A percentile compares a stretch with the other conserved stretches of the same genome.
Conservation (phyloP, 805 yeast species). For the Clavispora santaluciae region DNA sequence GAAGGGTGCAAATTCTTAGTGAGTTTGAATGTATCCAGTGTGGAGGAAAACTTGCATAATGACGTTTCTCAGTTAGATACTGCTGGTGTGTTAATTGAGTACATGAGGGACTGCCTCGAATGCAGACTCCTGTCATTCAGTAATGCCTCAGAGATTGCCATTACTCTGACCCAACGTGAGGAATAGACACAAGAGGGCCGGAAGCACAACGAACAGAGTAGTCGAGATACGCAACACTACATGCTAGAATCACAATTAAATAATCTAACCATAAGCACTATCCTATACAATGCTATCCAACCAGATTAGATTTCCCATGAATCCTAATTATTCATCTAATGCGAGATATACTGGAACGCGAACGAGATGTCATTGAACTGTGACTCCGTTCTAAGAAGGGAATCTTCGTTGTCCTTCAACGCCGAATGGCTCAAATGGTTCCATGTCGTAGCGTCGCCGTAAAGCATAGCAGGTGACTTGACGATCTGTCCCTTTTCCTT, state of each 20-base stretch:
- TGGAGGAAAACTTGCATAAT: background rate
- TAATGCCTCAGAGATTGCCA: no score
- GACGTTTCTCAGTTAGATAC: background rate
- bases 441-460: slow-evolving; percentile 98
- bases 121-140: background rate
- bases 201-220: no score
- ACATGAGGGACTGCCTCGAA: background rate
- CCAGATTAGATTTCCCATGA: no score
- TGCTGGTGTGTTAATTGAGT: background rate
- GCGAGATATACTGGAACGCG: slow-evolving; percentile 92
- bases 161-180: no score
- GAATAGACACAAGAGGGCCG: no score
- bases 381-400: slow-evolving; percentile 68
- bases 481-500: slow-evolving; percentile 44
- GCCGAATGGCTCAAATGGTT: slow-evolving; percentile 73
- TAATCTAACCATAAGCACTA: no score
- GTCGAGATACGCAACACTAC: no score
- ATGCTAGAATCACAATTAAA: no score
- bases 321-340: no score
- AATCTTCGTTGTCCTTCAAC: slow-evolving; percentile 66
- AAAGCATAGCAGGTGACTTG: slow-evolving; percentile 81
- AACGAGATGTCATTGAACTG: slow-evolving; percentile 67
- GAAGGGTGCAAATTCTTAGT: background rate
- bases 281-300: no score
- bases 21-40: background rate